Conservation (phyloP, 805 yeast species). For the Lipomyces spencermartinsiae region DNA sequence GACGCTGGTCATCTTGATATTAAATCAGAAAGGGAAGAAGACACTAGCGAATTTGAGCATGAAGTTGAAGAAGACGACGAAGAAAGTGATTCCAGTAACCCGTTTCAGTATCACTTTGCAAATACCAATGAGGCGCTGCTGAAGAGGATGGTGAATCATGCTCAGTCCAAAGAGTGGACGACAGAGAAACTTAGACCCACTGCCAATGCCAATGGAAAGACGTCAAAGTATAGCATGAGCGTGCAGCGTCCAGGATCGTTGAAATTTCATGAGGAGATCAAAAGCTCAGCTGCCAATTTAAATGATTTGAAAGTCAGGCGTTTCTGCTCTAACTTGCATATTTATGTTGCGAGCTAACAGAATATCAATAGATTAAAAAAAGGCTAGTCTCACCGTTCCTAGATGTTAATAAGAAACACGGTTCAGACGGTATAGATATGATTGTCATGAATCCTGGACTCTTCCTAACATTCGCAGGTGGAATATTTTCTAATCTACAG, state of each 20-base stretch:
- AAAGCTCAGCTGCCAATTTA: neutral
- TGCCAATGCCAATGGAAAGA: conserved; percentile 12
- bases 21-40: neutral
- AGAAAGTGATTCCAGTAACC: conserved; percentile 59
- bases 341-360: neutral
- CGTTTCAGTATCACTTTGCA: conserved; percentile 77
- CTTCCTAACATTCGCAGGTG: conserved; percentile 45
- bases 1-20: neutral
- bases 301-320: conserved; percentile 17
- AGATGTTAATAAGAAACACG: conserved; percentile 34
- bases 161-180: conserved; percentile 26
- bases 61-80: conserved; percentile 34
- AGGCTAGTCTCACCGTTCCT: conserved; percentile 38
- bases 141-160: conserved; percentile 31
- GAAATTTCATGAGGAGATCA: conserved; percentile 8
- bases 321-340: neutral
- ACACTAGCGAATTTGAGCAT: neutral
- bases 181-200: conserved; percentile 10
- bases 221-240: conserved; percentile 16
- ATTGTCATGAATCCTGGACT: conserved; percentile 42
- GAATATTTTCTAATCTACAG: conserved; percentile 55
- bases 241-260: conserved; percentile 14
- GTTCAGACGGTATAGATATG: conserved; percentile 40
- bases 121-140: conserved; percentile 15
- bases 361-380: conserved; percentile 23